Percentiles rank a stretch among this genome's conserved stretches.
phyloP scores from a whole-genome alignment of 192 early-diverging fungal species.

The Rhizoclosmatium sp. region DNA sequence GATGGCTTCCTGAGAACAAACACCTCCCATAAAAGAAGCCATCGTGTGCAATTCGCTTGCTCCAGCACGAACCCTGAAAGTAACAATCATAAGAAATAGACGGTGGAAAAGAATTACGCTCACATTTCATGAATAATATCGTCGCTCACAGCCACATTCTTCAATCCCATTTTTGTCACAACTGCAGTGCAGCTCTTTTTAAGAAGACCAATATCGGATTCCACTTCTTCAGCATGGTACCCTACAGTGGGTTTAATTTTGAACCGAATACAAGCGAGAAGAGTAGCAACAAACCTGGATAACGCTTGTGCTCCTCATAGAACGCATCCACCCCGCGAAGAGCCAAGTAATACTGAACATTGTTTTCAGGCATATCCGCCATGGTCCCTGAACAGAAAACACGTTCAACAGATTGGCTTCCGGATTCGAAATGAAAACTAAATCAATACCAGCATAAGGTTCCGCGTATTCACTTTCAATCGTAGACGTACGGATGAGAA shows the following conservation, averaged over 20 bases:
- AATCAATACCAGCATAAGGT: neutral
- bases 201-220: conserved; percentile 61
- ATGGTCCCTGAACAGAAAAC: conserved; percentile 46
- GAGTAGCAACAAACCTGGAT: conserved; percentile 61
- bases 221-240: conserved; percentile 50
- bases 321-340: conserved; percentile 75
- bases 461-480: conserved; percentile 26
- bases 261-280: conserved; percentile 9
- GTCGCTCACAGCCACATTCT: conserved; percentile 48
- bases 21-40: conserved; percentile 85
- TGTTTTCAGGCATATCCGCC: conserved; percentile 60
- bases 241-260: conserved; percentile 33
- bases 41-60: conserved; percentile 82
- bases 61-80: conserved; percentile 64
- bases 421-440: neutral
- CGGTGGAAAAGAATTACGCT: conserved; percentile 33
- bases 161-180: conserved; percentile 52
- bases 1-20: conserved; percentile 93
- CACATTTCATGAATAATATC: conserved; percentile 75
- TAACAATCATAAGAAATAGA: conserved; percentile 10
- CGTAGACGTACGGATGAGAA: conserved; percentile 33
- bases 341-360: conserved; percentile 69
- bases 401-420: conserved; percentile 1
- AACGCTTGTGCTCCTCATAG: conserved; percentile 59
- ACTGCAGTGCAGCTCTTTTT: conserved; percentile 56